Evolutionary conservation across 345 rosid genomes (phyloP).

Genomic region (Leavenworthia alabamica): DNA sequence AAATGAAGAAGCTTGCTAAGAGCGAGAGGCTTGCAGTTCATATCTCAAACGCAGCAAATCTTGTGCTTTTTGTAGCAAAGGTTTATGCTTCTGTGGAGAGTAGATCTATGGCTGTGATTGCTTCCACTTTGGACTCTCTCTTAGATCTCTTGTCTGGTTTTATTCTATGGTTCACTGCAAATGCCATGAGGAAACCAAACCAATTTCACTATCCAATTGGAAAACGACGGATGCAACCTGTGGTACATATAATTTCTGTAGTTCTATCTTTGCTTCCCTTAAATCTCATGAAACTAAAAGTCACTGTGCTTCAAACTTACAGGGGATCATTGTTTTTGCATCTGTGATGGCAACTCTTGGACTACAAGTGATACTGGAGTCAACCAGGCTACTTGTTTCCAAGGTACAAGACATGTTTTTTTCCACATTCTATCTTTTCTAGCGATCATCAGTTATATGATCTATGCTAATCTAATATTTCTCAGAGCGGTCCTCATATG

Average conservation of each 20-base stretch:
- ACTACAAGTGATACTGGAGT: conserved; percentile 48
- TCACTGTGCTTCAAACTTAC: conserved; percentile 25
- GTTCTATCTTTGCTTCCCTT: conserved; percentile 29
- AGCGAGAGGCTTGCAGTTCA: conserved; percentile 60
- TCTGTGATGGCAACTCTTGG: conserved; percentile 68
- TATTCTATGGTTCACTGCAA: conserved; percentile 79
- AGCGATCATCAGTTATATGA: neutral
- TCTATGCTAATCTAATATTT: neutral
- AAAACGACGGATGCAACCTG: conserved; percentile 84
- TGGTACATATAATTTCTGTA: conserved; percentile 32
- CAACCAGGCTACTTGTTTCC: conserved; percentile 39
- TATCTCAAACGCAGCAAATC: conserved; percentile 53
- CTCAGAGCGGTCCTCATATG: conserved; percentile 39
- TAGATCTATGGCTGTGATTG: conserved; percentile 77
- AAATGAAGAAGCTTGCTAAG: conserved; percentile 62
- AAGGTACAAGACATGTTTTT: conserved; percentile 25
- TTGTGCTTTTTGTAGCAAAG: conserved; percentile 68
- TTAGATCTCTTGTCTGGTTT: conserved; percentile 82
- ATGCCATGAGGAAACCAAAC: conserved; percentile 81
- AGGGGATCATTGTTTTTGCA: conserved; percentile 63
- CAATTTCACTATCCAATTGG: conserved; percentile 70
- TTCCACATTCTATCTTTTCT: neutral
- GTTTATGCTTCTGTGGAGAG: conserved; percentile 69
- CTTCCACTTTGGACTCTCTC: conserved; percentile 82
- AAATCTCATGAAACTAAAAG: conserved; percentile 2